phyloP scores from a whole-genome alignment of 2,329 filamentous ascomycete species.

The Cladophialophora yegresii region DNA sequence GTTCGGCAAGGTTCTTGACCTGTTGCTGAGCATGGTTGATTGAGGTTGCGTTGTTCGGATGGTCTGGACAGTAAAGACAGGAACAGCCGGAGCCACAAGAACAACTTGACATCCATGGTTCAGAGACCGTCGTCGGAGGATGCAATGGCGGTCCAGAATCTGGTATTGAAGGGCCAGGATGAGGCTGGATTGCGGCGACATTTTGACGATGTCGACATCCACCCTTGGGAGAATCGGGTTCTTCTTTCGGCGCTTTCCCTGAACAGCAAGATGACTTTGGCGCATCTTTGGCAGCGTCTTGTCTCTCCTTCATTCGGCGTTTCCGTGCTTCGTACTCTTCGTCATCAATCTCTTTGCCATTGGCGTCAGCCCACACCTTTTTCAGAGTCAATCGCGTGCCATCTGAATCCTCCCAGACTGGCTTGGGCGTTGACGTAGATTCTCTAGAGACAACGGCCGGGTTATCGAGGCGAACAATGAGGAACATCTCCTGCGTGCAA shows the following conservation, averaged over 20 bases:
- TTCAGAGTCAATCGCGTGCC: slow-evolving; percentile 33
- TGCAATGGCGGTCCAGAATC: slow-evolving; percentile 6
- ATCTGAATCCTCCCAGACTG: slow-evolving; percentile 33
- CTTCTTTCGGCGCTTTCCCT: slow-evolving; percentile 20
- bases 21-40: slow-evolving; percentile 32
- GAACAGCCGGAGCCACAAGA: slow-evolving; percentile 36
- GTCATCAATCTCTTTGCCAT: slow-evolving; percentile 31
- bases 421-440: slow-evolving; percentile 30
- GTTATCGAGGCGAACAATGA: slow-evolving; percentile 30
- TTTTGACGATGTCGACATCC: slow-evolving; percentile 35
- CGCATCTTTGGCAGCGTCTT: slow-evolving; percentile 21
- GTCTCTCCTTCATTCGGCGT: slow-evolving; percentile 27
- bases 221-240: slow-evolving; percentile 18
- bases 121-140: not conserved
- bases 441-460: slow-evolving; percentile 24
- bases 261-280: slow-evolving; percentile 28
- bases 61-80: slow-evolving; percentile 37
- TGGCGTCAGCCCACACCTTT: slow-evolving; percentile 34
- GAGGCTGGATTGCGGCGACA: slow-evolving; percentile 19
- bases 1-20: slow-evolving; percentile 33
- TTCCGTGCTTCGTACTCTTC: slow-evolving; percentile 31
- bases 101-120: slow-evolving; percentile 29
- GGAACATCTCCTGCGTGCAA: slow-evolving; percentile 34
- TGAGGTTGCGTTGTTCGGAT: slow-evolving; percentile 37
- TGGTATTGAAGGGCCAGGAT: slow-evolving; percentile 3